Conservation (phyloP, 2,329 filamentous ascomycete genomes). For the Scedosporium dehoogii region DNA sequence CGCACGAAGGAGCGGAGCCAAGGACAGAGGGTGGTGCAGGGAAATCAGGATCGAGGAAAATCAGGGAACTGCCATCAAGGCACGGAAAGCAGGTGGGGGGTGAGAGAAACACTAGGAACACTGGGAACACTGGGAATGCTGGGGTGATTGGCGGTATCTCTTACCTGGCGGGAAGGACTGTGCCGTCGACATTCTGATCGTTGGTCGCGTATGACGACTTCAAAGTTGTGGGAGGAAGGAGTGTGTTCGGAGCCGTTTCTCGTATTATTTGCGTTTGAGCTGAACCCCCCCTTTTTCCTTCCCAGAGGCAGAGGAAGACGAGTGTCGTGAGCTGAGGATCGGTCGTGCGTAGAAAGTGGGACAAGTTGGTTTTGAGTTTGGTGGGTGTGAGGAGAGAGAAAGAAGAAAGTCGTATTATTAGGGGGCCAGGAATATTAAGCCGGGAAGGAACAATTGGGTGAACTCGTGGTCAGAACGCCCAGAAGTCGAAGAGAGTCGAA, state of each 20-base stretch:
- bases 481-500: background rate
- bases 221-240: background rate
- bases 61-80: constrained; percentile 11
- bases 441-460: background rate
- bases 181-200: constrained; percentile 12
- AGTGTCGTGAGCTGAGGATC: background rate
- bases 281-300: background rate
- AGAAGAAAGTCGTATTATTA: background rate
- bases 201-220: background rate
- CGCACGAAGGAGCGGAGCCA: background rate
- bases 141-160: constrained; percentile 8
- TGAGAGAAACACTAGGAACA: background rate
- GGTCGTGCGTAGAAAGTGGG: background rate
- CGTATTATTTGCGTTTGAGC: background rate
- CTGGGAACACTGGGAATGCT: background rate
- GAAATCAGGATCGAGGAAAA: constrained; percentile 10
- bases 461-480: background rate
- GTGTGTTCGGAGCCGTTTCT: background rate
- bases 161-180: constrained; percentile 15
- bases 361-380: background rate
- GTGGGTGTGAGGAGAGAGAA: background rate
- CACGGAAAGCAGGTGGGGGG: background rate
- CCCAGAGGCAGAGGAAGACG: too few species aligned
- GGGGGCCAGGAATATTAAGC: background rate
- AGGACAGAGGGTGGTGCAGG: constrained; percentile 21